phyloP scores from a whole-genome alignment of 1,284 basidiomycete species.

The Sporisorium reilianum region DNA sequence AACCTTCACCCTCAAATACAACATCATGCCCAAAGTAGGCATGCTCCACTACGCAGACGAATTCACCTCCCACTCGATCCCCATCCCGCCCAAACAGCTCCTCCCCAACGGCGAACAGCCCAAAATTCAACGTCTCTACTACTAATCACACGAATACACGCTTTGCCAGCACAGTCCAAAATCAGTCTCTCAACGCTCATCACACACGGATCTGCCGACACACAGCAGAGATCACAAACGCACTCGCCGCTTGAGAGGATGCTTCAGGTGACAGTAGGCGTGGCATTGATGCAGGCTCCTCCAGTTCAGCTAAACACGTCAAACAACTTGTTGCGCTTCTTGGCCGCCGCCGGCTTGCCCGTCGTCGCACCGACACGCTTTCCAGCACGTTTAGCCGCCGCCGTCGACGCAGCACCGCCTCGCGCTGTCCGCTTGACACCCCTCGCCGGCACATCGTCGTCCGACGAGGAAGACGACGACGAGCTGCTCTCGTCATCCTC shows the following conservation, averaged over 20 bases:
- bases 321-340: constrained; percentile 36
- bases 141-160: constrained; percentile 9
- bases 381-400: constrained; percentile 13
- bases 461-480: constrained; percentile 22
- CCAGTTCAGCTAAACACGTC: constrained; percentile 24
- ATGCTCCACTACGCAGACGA: constrained; percentile 71
- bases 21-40: constrained; percentile 90
- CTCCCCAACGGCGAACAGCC: constrained; percentile 26
- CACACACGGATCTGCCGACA: no score
- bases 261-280: not conserved
- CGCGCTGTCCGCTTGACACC: constrained; percentile 2
- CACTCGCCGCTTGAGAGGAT: no score
- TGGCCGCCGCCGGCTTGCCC: constrained; percentile 14
- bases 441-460: constrained; percentile 13
- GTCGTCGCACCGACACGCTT: not conserved
- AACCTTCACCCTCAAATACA: constrained; percentile 85
- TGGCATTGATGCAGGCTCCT: not conserved
- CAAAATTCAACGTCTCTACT: constrained; percentile 43
- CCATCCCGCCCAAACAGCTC: constrained; percentile 26
- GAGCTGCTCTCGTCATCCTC: constrained; percentile 9
- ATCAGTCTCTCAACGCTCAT: not conserved
- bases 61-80: constrained; percentile 20
- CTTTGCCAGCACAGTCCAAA: not conserved
- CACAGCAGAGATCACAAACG: no score
- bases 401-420: constrained; percentile 8